These are phyloP conservation scores for Nephelium lappaceum DNA, from an alignment of 345 rosid genomes.

Conservation along the genomic window DNA sequence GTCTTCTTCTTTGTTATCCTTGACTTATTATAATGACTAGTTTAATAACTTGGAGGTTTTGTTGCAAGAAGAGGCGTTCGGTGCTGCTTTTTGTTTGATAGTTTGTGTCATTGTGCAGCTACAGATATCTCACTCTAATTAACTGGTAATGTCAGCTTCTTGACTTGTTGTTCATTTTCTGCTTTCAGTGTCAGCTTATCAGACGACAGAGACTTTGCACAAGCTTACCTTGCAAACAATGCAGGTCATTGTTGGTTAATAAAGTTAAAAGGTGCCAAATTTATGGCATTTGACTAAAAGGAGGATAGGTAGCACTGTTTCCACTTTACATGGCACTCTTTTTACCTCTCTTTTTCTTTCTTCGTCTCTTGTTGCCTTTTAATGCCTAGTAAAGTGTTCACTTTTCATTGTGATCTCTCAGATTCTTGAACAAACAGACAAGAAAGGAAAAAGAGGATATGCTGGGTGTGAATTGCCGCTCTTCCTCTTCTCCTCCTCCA, in stretches of 20 bases:
- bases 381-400: not conserved
- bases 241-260: not conserved
- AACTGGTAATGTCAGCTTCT: conserved; percentile 30
- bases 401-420: conserved; percentile 25
- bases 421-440: conserved; percentile 11
- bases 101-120: conserved; percentile 7
- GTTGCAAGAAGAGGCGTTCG: conserved; percentile 17
- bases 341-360: not conserved
- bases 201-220: conserved; percentile 2
- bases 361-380: conserved; percentile 19
- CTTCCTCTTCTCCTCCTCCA: conserved; percentile 49
- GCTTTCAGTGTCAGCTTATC: not conserved
- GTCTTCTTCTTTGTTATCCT: not conserved
- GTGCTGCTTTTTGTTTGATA: conserved; percentile 21
- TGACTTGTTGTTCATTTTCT: conserved; percentile 26
- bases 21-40: not conserved
- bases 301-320: conserved; percentile 11
- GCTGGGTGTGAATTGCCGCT: conserved; percentile 49
- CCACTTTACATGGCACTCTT: not conserved
- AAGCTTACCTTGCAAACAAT: conserved; percentile 1
- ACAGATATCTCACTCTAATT: conserved; percentile 1
- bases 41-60: not conserved
- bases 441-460: conserved; percentile 24
- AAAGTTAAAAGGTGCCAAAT: conserved; percentile 9
- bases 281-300: conserved; percentile 18